phyloP scores from a whole-genome alignment of 805 yeast genomes.

The Alloascoidea africana region DNA sequence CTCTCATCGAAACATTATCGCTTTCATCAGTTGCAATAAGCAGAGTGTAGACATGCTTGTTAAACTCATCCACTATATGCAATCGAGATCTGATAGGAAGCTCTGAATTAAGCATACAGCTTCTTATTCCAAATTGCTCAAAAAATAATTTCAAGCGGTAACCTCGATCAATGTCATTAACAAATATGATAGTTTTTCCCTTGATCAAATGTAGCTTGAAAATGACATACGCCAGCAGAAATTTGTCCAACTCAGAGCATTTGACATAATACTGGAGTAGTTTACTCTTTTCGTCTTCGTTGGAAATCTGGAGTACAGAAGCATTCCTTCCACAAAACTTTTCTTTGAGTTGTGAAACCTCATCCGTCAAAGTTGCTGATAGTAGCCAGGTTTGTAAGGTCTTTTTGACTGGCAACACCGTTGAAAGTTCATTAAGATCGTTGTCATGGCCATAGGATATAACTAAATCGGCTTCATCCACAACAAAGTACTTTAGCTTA shows the following conservation, averaged over 20 bases:
- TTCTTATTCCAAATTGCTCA: conserved; percentile 86
- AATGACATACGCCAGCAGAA: conserved; percentile 78
- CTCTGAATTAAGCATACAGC: conserved; percentile 84
- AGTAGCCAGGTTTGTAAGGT: conserved; percentile 79
- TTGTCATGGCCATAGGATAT: conserved; percentile 83
- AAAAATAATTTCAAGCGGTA: conserved; percentile 80
- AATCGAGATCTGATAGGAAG: conserved; percentile 85
- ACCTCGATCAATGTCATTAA: conserved; percentile 89
- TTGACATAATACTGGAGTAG: conserved; percentile 77
- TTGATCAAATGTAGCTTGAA: conserved; percentile 76
- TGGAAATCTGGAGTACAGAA: conserved; percentile 55
- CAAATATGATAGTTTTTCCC: conserved; percentile 85
- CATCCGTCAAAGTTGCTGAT: conserved; percentile 93
- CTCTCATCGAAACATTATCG: conserved; percentile 34
- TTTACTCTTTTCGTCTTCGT: conserved; percentile 27
- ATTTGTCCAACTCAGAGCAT: conserved; percentile 82
- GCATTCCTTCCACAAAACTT: conserved; percentile 68
- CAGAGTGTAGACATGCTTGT: conserved; percentile 73
- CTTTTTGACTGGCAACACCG: conserved; percentile 53
- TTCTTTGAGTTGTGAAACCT: conserved; percentile 58
- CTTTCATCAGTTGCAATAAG: conserved; percentile 93
- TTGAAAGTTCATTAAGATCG: conserved; percentile 55
- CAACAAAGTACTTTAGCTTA: conserved; percentile 53
- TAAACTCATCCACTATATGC: conserved; percentile 91
- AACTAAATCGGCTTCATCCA: conserved; percentile 91